Evolutionary conservation across 2,329 filamentous ascomycete genomes (phyloP).

Genomic region (Claviceps sorghi): DNA sequence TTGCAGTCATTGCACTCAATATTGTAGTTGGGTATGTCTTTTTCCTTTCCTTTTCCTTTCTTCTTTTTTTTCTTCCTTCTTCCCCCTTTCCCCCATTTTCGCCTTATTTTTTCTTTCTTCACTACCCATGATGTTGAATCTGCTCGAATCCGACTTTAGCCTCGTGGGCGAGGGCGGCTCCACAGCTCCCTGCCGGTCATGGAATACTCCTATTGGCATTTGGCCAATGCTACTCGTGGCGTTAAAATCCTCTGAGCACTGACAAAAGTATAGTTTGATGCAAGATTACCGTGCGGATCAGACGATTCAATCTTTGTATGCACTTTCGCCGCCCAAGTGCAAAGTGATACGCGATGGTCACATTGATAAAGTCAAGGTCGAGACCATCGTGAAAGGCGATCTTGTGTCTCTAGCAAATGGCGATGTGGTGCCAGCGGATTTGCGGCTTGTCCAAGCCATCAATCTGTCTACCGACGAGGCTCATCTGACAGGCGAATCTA

Average conservation of each 20-base stretch:
- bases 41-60: neutral
- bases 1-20: conserved; percentile 52
- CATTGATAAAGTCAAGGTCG: conserved; percentile 37
- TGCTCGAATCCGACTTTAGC: too few relatives aligned
- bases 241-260: neutral
- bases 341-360: conserved; percentile 41
- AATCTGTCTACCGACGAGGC: conserved; percentile 67
- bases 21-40: conserved; percentile 43
- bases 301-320: conserved; percentile 46
- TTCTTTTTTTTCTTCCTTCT: neutral
- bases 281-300: conserved; percentile 49
- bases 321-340: conserved; percentile 43
- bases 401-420: conserved; percentile 47
- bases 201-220: neutral
- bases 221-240: neutral
- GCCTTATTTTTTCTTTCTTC: neutral
- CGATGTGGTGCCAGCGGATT: conserved; percentile 56
- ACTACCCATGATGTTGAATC: too few relatives aligned
- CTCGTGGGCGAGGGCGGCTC: too few relatives aligned
- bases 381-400: conserved; percentile 50
- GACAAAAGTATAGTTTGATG: conserved; percentile 27
- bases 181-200: neutral
- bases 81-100: too few relatives aligned
- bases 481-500: conserved; percentile 58
- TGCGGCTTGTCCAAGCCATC: conserved; percentile 49